Base-by-base conservation (phyloP, 345 rosid species). In the Pelargonium nanum region DNA sequence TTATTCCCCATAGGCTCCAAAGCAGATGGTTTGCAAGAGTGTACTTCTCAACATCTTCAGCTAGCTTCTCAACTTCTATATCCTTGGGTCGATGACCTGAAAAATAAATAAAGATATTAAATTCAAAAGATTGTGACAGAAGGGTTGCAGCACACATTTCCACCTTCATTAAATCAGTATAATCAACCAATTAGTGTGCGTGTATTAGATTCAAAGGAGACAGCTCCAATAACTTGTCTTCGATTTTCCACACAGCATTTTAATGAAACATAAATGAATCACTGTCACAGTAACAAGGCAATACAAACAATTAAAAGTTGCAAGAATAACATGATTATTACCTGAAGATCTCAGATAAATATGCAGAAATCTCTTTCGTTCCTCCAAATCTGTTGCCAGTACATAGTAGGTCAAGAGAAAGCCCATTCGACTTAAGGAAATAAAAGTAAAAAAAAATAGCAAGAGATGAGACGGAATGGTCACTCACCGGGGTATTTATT, bases 1-100 rank as follows among this genome's bases (percentile, higher is more conserved):
- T 81, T 61, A 85, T 74, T 24, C 92, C 93, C 92, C 93, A 86
- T 62, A 83, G 34, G 24, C 87, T 85, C 93, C 93, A 83, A 48
- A 66, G 44, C 1, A 86, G 73, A 76, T 86, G 87, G 66, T 79
- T 83, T 34, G 85, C 84, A 53, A 83, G 84, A 26, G 74, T 75
- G 70, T 76, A 83, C 65, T 70, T 78, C 65, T 81, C 93, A 40
- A 73, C 80, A 34, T 70, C 74, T 63, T 72, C 56, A 59, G 77
- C 63, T 21, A 77, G 75, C 72, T 72, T 63, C 58, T 72, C 65
- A 25, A 78, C 75, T 65, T 80, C 80, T 26, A 26, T 56, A 23
- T 79, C 73, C 19, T 60, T 58, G 13, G 80, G 72, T 26, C 65
- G 56, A 25, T 69, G n/a, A 15, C 74, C 88, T 83, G 83, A 24